phyloP scores from a whole-genome alignment of 2,329 filamentous ascomycete species.

The Sclerotinia subarctica region DNA sequence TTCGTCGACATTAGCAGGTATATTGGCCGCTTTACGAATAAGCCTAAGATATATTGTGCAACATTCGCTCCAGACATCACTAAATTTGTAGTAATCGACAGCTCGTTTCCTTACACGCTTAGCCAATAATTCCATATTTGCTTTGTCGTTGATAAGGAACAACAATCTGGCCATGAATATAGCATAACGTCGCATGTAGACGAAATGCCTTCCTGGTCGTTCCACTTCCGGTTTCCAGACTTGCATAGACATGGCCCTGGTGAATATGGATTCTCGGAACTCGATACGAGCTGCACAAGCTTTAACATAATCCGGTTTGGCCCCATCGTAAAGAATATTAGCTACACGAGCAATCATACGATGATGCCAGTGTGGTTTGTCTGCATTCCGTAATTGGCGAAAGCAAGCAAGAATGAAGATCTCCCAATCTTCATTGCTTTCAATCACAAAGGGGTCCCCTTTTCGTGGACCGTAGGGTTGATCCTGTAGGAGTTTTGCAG shows the following conservation, averaged over 20 bases:
- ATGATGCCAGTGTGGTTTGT: conserved; percentile 75
- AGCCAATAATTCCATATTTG: conserved; percentile 60
- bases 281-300: conserved; percentile 60
- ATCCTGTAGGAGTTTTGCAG: conserved; percentile 39
- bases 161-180: conserved; percentile 62
- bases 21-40: conserved; percentile 54
- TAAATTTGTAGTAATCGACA: conserved; percentile 46
- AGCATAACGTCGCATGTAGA: conserved; percentile 70
- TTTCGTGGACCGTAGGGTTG: conserved; percentile 36
- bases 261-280: conserved; percentile 67
- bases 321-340: conserved; percentile 58
- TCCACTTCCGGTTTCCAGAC: conserved; percentile 73
- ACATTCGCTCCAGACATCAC: conserved; percentile 32
- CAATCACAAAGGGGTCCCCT: conserved; percentile 34
- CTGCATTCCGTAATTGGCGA: conserved; percentile 43
- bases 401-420: conserved; percentile 52
- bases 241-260: conserved; percentile 69
- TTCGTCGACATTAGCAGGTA: conserved; percentile 62
- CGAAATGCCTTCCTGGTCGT: conserved; percentile 66
- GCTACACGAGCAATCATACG: conserved; percentile 64
- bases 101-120: conserved; percentile 62
- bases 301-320: conserved; percentile 43
- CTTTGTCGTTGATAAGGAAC: conserved; percentile 58
- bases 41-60: conserved; percentile 42
- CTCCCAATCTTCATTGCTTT: conserved; percentile 52